phyloP scores from a whole-genome alignment of 2,329 filamentous ascomycete species.

The Fonsecaea nubica region DNA sequence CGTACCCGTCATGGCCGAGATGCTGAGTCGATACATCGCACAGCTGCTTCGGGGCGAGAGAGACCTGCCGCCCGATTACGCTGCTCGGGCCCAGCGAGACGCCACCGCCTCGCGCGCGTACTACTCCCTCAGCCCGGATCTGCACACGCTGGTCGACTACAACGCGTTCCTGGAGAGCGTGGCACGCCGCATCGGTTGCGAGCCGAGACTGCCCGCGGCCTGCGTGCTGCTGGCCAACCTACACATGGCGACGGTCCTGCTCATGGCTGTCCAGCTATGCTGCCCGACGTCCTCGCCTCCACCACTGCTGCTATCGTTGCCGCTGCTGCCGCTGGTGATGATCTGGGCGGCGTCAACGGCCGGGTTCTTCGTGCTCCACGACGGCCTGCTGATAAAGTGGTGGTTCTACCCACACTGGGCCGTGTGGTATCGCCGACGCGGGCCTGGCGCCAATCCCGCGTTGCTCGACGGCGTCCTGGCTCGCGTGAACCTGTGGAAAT shows the following conservation, averaged over 20 bases:
- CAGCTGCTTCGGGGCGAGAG: conserved; percentile 20
- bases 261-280: conserved; percentile 5
- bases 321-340: neutral
- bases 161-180: conserved; percentile 28
- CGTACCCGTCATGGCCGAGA: conserved; percentile 28
- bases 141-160: conserved; percentile 27
- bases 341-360: conserved; percentile 17
- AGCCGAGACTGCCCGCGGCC: conserved; percentile 17
- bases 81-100: conserved; percentile 14
- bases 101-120: conserved; percentile 24
- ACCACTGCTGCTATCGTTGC: neutral
- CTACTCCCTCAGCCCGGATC: conserved; percentile 24
- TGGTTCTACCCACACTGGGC: conserved; percentile 31
- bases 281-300: neutral
- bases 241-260: conserved; percentile 20
- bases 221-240: conserved; percentile 20
- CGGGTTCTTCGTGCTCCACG: conserved; percentile 22
- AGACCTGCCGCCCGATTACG: conserved; percentile 19
- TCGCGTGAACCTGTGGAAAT: conserved; percentile 17
- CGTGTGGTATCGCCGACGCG: conserved; percentile 26
- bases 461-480: conserved; percentile 7
- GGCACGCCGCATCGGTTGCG: conserved; percentile 24
- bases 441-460: conserved; percentile 14
- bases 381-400: conserved; percentile 28
- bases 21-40: conserved; percentile 27